These are phyloP conservation scores for Cladosporium sp. DNA, from an alignment of 2,329 filamentous ascomycete genomes.

Conservation along the genomic window DNA sequence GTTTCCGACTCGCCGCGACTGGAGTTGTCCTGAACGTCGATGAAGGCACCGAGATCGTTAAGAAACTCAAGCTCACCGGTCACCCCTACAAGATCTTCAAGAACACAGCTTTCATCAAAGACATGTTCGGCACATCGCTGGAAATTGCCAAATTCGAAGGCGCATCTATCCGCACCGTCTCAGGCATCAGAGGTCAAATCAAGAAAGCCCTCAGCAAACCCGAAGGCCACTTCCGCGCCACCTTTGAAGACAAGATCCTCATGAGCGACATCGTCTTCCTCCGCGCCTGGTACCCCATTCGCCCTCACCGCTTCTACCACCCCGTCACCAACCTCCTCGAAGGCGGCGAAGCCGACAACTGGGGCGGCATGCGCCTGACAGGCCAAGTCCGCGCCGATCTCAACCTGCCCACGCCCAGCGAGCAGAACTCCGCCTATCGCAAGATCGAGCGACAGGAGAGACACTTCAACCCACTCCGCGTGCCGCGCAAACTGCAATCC, in stretches of 20 bases:
- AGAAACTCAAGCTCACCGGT: constrained; percentile 96
- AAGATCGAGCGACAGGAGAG: constrained; percentile 48
- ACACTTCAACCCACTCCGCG: constrained; percentile 58
- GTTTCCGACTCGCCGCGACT: constrained; percentile 90
- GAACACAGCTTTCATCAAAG: constrained; percentile 97
- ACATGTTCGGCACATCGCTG: constrained; percentile 91
- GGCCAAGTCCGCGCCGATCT: constrained; percentile 80
- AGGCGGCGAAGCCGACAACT: constrained; percentile 45
- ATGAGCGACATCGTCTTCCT: constrained; percentile 96
- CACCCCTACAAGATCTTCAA: constrained; percentile 97
- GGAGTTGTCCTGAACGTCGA: constrained; percentile 92
- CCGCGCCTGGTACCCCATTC: constrained; percentile 93
- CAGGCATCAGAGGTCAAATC: constrained; percentile 92
- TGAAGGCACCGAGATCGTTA: constrained; percentile 94
- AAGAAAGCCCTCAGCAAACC: constrained; percentile 91
- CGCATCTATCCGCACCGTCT: constrained; percentile 91
- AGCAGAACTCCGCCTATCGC: constrained; percentile 82
- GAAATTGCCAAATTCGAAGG: constrained; percentile 99
- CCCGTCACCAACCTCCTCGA: constrained; percentile 88
- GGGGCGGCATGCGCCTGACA: constrained; percentile 90
- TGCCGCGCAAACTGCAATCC: constrained; percentile 75
- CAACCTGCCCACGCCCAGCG: constrained; percentile 68
- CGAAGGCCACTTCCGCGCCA: constrained; percentile 92
- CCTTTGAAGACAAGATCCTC: constrained; percentile 97
- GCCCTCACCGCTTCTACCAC: constrained; percentile 94